Evolutionary conservation across 768 basidiomycete species (phyloP).

Genomic region (Agaricus blazei): DNA sequence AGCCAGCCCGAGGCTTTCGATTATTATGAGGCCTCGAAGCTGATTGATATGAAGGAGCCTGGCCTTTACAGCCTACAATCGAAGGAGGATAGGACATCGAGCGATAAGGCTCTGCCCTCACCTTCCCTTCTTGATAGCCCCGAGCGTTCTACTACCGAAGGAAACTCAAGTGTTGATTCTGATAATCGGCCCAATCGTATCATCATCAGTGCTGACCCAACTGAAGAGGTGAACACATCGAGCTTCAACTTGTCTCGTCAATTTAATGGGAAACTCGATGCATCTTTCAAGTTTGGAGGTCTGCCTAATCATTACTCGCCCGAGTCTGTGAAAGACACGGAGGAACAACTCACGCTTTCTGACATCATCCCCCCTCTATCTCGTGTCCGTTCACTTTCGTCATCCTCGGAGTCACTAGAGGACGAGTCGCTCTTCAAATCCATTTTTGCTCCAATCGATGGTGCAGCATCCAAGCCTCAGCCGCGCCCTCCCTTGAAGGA

Average conservation of each 20-base stretch:
- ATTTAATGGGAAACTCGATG: constrained; percentile 65
- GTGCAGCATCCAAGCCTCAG: constrained; percentile 30
- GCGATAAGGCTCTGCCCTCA: not conserved
- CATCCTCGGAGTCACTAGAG: constrained; percentile 35
- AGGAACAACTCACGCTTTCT: constrained; percentile 52
- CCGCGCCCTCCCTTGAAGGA: constrained; percentile 38
- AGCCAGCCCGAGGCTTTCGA: constrained; percentile 16
- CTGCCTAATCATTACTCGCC: constrained; percentile 23
- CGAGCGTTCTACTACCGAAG: constrained; percentile 21
- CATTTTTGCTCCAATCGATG: constrained; percentile 40
- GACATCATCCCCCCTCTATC: constrained; percentile 71
- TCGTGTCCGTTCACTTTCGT: constrained; percentile 44
- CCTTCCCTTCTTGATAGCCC: constrained; percentile 14
- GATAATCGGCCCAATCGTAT: constrained; percentile 29
- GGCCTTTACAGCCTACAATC: constrained; percentile 12
- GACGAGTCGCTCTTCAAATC: constrained; percentile 53
- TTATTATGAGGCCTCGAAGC: constrained; percentile 20
- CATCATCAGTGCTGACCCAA: constrained; percentile 24
- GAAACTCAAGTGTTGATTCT: constrained; percentile 20
- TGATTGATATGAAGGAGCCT: constrained; percentile 28
- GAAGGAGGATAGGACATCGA: constrained; percentile 10
- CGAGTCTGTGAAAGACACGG: constrained; percentile 14
- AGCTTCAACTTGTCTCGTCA: constrained; percentile 32
- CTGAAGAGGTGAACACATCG: constrained; percentile 15
- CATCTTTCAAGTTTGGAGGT: constrained; percentile 74